Base-by-base conservation (phyloP, 441 rosid species). In the Jatropha multifida region DNA sequence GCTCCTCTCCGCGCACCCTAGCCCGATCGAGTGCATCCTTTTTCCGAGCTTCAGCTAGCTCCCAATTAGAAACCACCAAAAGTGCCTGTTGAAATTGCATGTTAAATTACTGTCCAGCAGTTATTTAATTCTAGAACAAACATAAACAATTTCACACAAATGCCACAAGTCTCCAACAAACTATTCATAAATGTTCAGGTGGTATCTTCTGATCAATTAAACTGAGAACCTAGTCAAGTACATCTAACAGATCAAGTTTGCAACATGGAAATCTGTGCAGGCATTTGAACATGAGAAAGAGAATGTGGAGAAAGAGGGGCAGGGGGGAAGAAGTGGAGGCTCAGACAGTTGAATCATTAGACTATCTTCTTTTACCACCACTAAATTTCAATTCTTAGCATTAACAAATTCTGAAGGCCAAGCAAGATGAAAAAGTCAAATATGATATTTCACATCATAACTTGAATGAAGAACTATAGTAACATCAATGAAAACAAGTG, bases 1-100 rank as follows among this genome's bases (percentile, higher is more conserved):
- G 96, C 48, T 93, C 88, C 78, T 92, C 98, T 74, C 99, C 96
- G 80, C 98, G 92, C 71, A 93, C 96, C 79, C 91, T 88, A 80
- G 98, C 97, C 73, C 93, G 91, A 81, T 92, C 98, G 32, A 93
- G 77, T 14, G 92, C 99, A 83, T 95, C 98, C 80, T 90, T 90
- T 80, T 87, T 93, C 75, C 86, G 87, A 67, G 95, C 93, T 83
- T 95, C 98, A 80, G 98, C 92, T 65, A 95, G 88, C 85, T 93
- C 99, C 99, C 98, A 95, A 65, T 90, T 91, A 55, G 95, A 90
- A 68, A 93, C 93, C 81, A 92, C 91, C 84, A 92, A 80, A 70
- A 95, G 97, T 12, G 99, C 96, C 99, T 93, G 83, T 75, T 20
- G n/a, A 26, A 82, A 77, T 63, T 73, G 74, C 72, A 78, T 17